These are phyloP conservation scores for Ceratocystis albifundus DNA, from an alignment of 2,329 filamentous ascomycete species.

Conservation along the genomic window DNA sequence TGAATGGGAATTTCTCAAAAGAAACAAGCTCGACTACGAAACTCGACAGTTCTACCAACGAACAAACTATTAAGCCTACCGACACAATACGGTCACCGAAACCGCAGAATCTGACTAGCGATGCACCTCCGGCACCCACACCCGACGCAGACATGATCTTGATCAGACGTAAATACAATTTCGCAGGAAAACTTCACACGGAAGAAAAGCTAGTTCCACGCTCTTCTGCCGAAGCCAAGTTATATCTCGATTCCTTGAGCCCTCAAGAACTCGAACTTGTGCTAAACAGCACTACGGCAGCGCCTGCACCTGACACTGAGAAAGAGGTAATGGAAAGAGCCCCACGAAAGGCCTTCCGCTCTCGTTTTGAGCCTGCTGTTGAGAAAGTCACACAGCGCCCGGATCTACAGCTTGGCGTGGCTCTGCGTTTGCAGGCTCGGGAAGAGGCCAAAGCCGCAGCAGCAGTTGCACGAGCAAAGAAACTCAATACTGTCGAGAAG, in stretches of 20 bases:
- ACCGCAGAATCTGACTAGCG: background rate
- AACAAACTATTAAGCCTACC: background rate
- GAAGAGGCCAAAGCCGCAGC: slow-evolving; percentile 37
- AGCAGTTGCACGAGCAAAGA: slow-evolving; percentile 34
- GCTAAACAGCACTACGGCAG: slow-evolving; percentile 5
- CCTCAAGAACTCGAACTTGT: slow-evolving; percentile 25
- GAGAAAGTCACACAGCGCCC: slow-evolving; percentile 37
- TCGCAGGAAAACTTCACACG: slow-evolving; percentile 59
- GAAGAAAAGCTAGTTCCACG: slow-evolving; percentile 59
- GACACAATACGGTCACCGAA: background rate
- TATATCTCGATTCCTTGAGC: slow-evolving; percentile 41
- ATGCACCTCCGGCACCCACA: background rate
- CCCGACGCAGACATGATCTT: slow-evolving; percentile 39
- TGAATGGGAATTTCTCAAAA: slow-evolving; percentile 31
- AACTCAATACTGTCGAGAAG: slow-evolving; percentile 61
- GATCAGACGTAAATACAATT: slow-evolving; percentile 62
- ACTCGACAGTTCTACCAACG: background rate
- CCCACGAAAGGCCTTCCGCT: slow-evolving; percentile 48
- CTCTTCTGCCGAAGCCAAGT: slow-evolving; percentile 53
- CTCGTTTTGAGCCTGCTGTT: slow-evolving; percentile 48
- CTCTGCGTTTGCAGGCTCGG: slow-evolving; percentile 38
- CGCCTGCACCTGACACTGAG: slow-evolving; percentile 23
- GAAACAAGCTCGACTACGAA: slow-evolving; percentile 15
- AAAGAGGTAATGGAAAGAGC: slow-evolving; percentile 29
- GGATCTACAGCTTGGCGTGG: slow-evolving; percentile 49